Base-by-base conservation (phyloP, 768 basidiomycete species). In the Porpolomopsis calyptriformis region DNA sequence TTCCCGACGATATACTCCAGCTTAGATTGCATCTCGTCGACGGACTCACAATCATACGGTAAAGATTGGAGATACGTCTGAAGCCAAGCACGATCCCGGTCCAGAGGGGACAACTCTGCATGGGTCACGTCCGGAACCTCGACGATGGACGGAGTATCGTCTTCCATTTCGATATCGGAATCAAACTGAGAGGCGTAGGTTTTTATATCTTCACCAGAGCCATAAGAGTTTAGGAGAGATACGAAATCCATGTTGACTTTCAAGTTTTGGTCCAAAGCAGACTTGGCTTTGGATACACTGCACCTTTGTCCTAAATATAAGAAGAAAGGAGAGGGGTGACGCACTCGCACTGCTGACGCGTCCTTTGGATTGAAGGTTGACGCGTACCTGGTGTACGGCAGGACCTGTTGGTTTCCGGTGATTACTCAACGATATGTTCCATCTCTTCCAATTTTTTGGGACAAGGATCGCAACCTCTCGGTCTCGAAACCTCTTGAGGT, bases 31-130 rank as follows among this genome's bases (percentile, higher is more conserved):
- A 90, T 89, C 44, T 78, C 75, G 49, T 82, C 76, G 39, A 74
- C 59, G 19, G 81, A 66, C 59, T 89, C 86, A 61, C 79, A 79
- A 55, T 77, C 62, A 58, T 88, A 89, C 2, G 86, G 87, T 29
- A 86, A 57, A 12, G 80, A 71, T 55, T 74, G 69, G 49, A 84
- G 66, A 63, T 86, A 85, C 19, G 73, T 70, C 51, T 80, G 73
- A 36, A 88, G 72, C 35, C 78, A 67, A 18, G 71, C 71, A 43
- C 64, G 70, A 57, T 85, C 78, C 55, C 72, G 76, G 49, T 82
- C 82, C 46, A 69, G 63, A 18, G 69, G 66, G 8, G 70, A 65
- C 36, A 61, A 56, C 6, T 72, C 67, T 34, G 43, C 7, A 31
- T 14, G n/a, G 33, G 43, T 48, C 47, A 67, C 69, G 12, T 61